Base-by-base conservation (phyloP, 2,329 filamentous ascomycete species). In the Gnomoniopsis sp. region DNA sequence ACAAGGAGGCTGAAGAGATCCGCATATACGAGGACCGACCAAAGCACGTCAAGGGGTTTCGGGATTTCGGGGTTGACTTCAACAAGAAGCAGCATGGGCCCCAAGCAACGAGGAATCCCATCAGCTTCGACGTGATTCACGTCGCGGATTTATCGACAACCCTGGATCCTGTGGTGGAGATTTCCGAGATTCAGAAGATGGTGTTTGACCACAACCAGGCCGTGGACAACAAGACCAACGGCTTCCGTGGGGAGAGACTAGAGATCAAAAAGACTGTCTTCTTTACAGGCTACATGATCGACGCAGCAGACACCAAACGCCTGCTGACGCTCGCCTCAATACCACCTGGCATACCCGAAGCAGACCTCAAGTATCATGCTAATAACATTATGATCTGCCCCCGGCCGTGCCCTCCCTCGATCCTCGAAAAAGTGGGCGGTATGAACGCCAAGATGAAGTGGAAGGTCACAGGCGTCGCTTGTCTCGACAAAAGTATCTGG, bases 331-430 rank as follows among this genome's bases (percentile, higher is more conserved):
- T 96, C n/a, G 85, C 87, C 33, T 74, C 85, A 53, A 76, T 91
- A 21, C 88, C 88, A 3, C 68, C 77, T 3, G 81, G 82, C 59
- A 76, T 86, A 55, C 79, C 85, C 30, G 86, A 89, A 53, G 80
- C 83, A 54, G 90, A 96, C 53, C 77, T 96, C 63, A 91, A 90
- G 64, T 85, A 87, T 62, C 87, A 96, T 66, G 93, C 88, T 49
- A 96, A 96, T 74, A 93, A 88, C 72, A 93, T 99, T 66, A 82
- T 97, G 67, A 98, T 99, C 69, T 89, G 88, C 41, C 88, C 91
- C 1, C 87, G 89, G 12, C 86, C 89, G 0, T 90, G 89, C 52
- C 85, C 89, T 2, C 79, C 82, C 53, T 83, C 81, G 63, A 88
- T 96, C 22, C 77, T 97, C 34, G 83, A 89, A 54, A 95, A 91